Percentiles rank a stretch among this genome's conserved stretches.
phyloP scores from a whole-genome alignment of 148 eudicot genomes.

The Cornus florida region DNA sequence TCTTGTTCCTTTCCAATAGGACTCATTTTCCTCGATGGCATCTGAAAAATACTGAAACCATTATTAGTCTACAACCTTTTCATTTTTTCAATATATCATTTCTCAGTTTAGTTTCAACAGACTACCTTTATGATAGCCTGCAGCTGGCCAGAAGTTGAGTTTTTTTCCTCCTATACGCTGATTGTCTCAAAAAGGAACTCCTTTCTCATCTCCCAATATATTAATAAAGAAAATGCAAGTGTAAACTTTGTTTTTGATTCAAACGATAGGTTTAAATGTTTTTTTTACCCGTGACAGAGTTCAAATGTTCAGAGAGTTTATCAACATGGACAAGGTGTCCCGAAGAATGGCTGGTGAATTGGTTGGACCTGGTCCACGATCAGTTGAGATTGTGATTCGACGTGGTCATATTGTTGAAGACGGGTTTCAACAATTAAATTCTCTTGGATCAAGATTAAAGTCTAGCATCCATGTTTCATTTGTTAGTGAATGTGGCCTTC shows the following conservation, averaged over 20 bases:
- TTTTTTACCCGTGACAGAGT: constrained; percentile 52
- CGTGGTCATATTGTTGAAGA: constrained; percentile 90
- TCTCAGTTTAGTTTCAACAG: not conserved
- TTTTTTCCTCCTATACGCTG: not conserved
- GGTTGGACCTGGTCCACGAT: constrained; percentile 71
- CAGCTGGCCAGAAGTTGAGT: not conserved
- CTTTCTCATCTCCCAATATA: not conserved
- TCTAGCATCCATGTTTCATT: constrained; percentile 90
- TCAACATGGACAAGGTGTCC: constrained; percentile 85
- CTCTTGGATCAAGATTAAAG: constrained; percentile 74
- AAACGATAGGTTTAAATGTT: constrained; percentile 1
- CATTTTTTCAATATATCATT: too few species aligned
- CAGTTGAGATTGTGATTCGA: constrained; percentile 83
- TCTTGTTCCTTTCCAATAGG: not conserved
- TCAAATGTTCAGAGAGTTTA: constrained; percentile 93
- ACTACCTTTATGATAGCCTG: not conserved
- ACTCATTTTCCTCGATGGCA: not conserved
- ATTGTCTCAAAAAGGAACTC: not conserved
- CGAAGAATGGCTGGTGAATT: constrained; percentile 92
- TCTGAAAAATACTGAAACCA: not conserved
- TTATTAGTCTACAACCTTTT: not conserved
- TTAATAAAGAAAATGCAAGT: not conserved
- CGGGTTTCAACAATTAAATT: constrained; percentile 84
- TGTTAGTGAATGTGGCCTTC: constrained; percentile 94
- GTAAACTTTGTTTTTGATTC: not conserved